phyloP scores from a whole-genome alignment of 2,329 filamentous ascomycete species.

The Aspergillus sojae region DNA sequence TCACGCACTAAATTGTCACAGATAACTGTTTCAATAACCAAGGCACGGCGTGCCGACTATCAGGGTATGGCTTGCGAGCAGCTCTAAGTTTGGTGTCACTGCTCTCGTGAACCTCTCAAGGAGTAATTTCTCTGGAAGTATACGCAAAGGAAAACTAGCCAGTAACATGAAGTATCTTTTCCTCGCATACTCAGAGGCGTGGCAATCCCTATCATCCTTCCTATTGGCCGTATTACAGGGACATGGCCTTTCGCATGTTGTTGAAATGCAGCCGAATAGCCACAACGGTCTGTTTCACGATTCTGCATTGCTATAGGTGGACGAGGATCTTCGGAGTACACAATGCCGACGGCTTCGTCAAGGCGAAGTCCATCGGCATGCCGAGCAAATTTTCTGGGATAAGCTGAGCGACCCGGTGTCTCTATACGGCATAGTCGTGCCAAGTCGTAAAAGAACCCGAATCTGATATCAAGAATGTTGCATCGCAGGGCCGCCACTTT shows the following conservation, averaged over 20 bases:
- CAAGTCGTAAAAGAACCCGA: conserved; percentile 13
- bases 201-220: neutral
- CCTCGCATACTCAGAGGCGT: neutral
- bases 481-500: neutral
- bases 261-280: neutral
- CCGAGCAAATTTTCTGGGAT: conserved; percentile 13
- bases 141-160: neutral
- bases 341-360: conserved; percentile 15
- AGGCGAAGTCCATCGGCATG: conserved; percentile 19
- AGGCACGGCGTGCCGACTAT: neutral
- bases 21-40: neutral
- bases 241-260: neutral
- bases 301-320: neutral
- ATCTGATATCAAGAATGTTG: conserved; percentile 1
- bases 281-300: neutral
- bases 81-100: neutral
- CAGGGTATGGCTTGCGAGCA: neutral
- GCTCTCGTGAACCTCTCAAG: neutral
- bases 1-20: conserved; percentile 3
- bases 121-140: neutral
- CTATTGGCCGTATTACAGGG: neutral
- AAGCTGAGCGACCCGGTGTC: conserved; percentile 16
- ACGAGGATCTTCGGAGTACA: conserved; percentile 10
- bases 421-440: conserved; percentile 18
- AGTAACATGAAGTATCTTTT: neutral